A percentile compares a stretch with the other conserved stretches of the same genome.
Evolutionary conservation across 139 green algal genomes (phyloP).

Genomic region (Diplosphaera chodatii): DNA sequence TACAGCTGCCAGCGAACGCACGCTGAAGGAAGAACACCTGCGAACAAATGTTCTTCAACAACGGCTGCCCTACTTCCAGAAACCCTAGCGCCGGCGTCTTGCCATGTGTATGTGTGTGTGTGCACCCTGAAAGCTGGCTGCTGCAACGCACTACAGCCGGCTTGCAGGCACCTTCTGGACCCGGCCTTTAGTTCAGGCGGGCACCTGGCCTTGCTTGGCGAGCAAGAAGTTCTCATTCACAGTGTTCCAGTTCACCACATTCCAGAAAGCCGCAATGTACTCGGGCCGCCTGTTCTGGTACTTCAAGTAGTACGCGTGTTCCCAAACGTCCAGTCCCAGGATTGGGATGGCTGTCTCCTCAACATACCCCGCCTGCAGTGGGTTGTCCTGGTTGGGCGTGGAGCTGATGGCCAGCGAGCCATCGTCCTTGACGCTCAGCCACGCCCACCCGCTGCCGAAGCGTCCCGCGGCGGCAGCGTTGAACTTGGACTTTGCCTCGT

Average conservation of each 20-base stretch:
- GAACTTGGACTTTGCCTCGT: conserved; percentile 77
- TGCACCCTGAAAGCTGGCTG: too few species aligned
- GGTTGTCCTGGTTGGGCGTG: conserved; percentile 78
- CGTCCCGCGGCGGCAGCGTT: conserved; percentile 58
- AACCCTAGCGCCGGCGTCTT: too few species aligned
- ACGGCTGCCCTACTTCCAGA: too few species aligned
- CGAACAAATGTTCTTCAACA: too few species aligned
- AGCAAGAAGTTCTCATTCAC: conserved; percentile 24
- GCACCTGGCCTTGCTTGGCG: conserved; percentile 14
- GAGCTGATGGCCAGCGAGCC: conserved; percentile 62
- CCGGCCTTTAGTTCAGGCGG: not conserved
- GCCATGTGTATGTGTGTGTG: too few species aligned
- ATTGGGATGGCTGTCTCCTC: conserved; percentile 63
- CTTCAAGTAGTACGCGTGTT: conserved; percentile 35
- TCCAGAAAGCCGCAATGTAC: conserved; percentile 75
- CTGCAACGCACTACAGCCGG: too few species aligned
- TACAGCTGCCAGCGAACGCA: too few species aligned
- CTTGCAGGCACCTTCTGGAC: not conserved
- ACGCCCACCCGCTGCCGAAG: conserved; percentile 83
- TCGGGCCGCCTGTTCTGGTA: conserved; percentile 72
- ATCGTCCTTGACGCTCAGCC: conserved; percentile 59
- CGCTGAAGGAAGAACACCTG: too few species aligned
- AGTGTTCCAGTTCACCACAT: conserved; percentile 54
- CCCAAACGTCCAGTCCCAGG: conserved; percentile 61
- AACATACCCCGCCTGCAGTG: conserved; percentile 44